A percentile compares a stretch with the other conserved stretches of the same genome.
phyloP scores from a whole-genome alignment of 108 stramenopile genomes.

The Bacterosira constricta region DNA sequence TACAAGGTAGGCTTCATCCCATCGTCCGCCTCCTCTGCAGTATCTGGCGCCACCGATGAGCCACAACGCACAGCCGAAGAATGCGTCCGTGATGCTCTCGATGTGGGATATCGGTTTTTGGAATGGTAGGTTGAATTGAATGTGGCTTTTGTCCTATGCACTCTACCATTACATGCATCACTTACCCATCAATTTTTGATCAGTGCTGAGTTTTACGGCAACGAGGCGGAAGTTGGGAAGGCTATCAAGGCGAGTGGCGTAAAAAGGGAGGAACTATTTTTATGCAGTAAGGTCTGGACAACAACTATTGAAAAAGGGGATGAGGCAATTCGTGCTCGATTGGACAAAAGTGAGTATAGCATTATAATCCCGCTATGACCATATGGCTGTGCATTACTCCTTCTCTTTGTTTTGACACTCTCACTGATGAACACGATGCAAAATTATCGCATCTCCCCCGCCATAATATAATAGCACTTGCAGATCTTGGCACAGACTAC shows the following conservation, averaged over 20 bases:
- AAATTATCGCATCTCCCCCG: too few species aligned
- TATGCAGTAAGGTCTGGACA: slow-evolving; percentile 92
- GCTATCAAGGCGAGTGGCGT: slow-evolving; percentile 76
- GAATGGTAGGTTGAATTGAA: slow-evolving; percentile 58
- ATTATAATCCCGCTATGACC: not conserved
- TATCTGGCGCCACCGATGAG: slow-evolving; percentile 27
- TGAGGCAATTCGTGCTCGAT: slow-evolving; percentile 65
- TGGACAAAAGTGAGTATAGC: slow-evolving; percentile 58
- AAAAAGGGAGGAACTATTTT: slow-evolving; percentile 74
- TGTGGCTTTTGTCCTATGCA: not conserved
- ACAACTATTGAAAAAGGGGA: slow-evolving; percentile 87
- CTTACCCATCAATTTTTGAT: not conserved
- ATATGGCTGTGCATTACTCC: not conserved
- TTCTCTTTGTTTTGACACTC: not conserved
- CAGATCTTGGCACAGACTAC: slow-evolving; percentile 82
- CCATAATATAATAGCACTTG: slow-evolving; percentile 59
- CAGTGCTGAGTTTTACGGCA: slow-evolving; percentile 87
- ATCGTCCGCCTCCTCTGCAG: slow-evolving; percentile 75
- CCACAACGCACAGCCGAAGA: slow-evolving; percentile 69
- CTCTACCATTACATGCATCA: not conserved
- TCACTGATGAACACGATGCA: too few species aligned
- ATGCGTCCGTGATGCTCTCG: slow-evolving; percentile 78
- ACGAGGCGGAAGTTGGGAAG: slow-evolving; percentile 83
- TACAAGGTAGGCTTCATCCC: slow-evolving; percentile 95
- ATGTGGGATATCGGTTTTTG: slow-evolving; percentile 81